phyloP scores from a whole-genome alignment of 805 yeast genomes.

The Saccharomycopsis malanga region DNA sequence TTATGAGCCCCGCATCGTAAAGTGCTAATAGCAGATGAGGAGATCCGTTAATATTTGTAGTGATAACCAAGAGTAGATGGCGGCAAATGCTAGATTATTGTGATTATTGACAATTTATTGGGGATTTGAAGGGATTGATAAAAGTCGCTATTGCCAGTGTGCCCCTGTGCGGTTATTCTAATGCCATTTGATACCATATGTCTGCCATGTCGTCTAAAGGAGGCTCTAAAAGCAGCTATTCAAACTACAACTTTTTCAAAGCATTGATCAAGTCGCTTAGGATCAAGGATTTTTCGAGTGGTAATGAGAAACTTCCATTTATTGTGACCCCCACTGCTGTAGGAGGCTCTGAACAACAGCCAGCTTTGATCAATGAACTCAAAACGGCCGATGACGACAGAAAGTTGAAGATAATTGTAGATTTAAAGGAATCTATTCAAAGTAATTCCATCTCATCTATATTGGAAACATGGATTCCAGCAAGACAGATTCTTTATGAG shows the following conservation, averaged over 20 bases:
- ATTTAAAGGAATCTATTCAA: constrained; percentile 14
- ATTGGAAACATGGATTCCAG: constrained; percentile 22
- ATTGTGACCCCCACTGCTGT: constrained; percentile 18
- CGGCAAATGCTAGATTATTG: no score
- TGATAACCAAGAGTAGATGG: no score
- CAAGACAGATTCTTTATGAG: constrained; percentile 9
- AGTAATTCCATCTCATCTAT: constrained; percentile 19
- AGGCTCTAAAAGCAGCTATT: neutral
- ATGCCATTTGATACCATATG: no score
- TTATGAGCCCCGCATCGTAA: no score
- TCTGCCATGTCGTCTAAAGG: neutral
- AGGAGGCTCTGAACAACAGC: constrained; percentile 20
- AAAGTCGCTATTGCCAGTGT: no score
- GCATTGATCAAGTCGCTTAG: constrained; percentile 8
- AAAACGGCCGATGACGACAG: constrained; percentile 12
- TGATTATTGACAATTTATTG: no score
- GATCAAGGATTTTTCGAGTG: constrained; percentile 1
- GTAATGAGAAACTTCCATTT: neutral
- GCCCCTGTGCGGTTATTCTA: no score
- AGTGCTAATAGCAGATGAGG: no score
- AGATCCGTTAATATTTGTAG: no score
- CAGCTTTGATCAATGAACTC: constrained; percentile 12
- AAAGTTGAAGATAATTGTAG: constrained; percentile 15
- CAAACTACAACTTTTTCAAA: constrained; percentile 8
- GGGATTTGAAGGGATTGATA: no score